phyloP scores from a whole-genome alignment of 352 stramenopile species.

The Globisporangium barbulae region DNA sequence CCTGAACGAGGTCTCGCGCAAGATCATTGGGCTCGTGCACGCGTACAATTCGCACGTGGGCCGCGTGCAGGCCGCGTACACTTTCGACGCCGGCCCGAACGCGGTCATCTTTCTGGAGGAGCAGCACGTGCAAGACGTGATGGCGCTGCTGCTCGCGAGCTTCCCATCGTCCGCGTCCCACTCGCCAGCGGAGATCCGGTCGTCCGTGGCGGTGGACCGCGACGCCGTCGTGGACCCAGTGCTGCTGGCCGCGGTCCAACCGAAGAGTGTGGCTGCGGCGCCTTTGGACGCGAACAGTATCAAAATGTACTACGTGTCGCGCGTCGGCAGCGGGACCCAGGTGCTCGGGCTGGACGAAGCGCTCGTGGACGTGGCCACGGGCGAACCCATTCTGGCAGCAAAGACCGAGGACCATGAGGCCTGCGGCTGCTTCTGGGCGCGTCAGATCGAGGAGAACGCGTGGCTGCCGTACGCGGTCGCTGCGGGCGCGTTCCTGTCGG shows the following conservation, averaged over 20 bases:
- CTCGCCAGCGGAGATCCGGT: constrained; percentile 34
- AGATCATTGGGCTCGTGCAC: constrained; percentile 89
- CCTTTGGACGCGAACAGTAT: constrained; percentile 25
- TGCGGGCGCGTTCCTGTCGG: constrained; percentile 11
- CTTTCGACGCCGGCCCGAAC: constrained; percentile 99
- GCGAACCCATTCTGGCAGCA: constrained; percentile 23
- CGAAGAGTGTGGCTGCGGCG: constrained; percentile 7
- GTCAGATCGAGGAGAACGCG: constrained; percentile 3
- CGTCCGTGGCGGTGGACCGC: constrained; percentile 24
- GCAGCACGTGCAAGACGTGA: constrained; percentile 57
- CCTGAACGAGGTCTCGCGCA: constrained; percentile 93
- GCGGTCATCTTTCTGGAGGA: constrained; percentile 92
- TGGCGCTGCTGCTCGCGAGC: constrained; percentile 50
- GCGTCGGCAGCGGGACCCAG: constrained; percentile 46
- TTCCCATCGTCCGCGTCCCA: constrained; percentile 31
- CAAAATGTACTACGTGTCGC: constrained; percentile 72
- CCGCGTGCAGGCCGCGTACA: constrained; percentile 92
- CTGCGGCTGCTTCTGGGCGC: not conserved
- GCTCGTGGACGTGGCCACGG: constrained; percentile 46
- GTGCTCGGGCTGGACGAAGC: constrained; percentile 35
- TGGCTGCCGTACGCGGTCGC: constrained; percentile 8
- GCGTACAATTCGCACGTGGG: constrained; percentile 88
- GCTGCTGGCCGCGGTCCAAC: constrained; percentile 22
- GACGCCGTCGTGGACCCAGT: constrained; percentile 12
- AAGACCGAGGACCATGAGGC: not conserved